phyloP scores from a whole-genome alignment of 2,329 filamentous ascomycete genomes.

The Dothistroma septosporum region DNA sequence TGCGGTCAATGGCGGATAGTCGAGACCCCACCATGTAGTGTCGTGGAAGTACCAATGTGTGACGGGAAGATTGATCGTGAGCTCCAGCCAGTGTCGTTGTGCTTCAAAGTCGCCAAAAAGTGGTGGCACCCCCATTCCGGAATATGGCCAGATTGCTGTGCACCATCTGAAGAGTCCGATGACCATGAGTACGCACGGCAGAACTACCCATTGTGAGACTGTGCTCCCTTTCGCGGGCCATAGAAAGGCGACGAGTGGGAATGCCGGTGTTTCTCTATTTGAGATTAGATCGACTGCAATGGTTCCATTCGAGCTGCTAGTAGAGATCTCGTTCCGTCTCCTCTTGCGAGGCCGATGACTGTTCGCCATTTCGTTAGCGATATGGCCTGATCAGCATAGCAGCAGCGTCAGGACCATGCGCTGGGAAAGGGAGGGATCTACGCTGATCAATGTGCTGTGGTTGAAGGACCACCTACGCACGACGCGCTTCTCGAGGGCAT shows the following conservation, averaged over 20 bases:
- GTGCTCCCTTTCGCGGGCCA: slow-evolving; percentile 71
- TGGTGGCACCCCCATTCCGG: slow-evolving; percentile 76
- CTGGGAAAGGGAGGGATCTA: neutral
- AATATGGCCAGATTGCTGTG: slow-evolving; percentile 90
- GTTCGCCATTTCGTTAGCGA: neutral
- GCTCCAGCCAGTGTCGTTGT: slow-evolving; percentile 97
- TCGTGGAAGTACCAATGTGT: slow-evolving; percentile 99
- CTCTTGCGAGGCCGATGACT: slow-evolving; percentile 38
- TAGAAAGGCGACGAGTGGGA: slow-evolving; percentile 88
- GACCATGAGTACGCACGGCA: slow-evolving; percentile 83
- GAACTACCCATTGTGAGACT: slow-evolving; percentile 83
- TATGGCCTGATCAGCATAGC: neutral
- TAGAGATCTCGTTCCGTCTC: slow-evolving; percentile 40
- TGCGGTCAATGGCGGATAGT: slow-evolving; percentile 94
- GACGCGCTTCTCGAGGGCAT: neutral
- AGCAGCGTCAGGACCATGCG: neutral
- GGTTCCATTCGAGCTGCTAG: slow-evolving; percentile 41
- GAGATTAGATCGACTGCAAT: slow-evolving; percentile 43
- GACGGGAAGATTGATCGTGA: slow-evolving; percentile 81
- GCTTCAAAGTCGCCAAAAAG: slow-evolving; percentile 98
- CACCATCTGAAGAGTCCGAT: slow-evolving; percentile 93
- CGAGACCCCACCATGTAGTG: slow-evolving; percentile 93
- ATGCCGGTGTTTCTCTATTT: slow-evolving; percentile 60
- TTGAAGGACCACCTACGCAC: neutral
- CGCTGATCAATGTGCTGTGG: neutral